A percentile compares a stretch with the other conserved stretches of the same genome.
phyloP scores from a whole-genome alignment of 495 filamentous ascomycete genomes.

The Lasiosphaeris hirsuta region DNA sequence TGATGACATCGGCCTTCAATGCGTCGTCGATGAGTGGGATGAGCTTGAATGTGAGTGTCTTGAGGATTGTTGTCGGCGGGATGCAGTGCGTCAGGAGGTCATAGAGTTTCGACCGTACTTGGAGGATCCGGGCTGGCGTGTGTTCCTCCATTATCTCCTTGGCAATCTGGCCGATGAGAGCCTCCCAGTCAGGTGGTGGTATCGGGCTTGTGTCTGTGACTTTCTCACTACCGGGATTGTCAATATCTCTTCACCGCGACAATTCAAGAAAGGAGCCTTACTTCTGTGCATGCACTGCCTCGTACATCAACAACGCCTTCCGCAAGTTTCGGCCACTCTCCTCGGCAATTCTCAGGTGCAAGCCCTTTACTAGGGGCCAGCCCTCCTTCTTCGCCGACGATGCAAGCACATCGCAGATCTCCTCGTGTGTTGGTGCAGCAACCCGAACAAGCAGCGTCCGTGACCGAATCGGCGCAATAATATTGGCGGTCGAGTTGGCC shows the following conservation, averaged over 20 bases:
- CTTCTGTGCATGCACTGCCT: constrained; percentile 96
- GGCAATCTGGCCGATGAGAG: constrained; percentile 78
- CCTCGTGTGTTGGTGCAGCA: constrained; percentile 77
- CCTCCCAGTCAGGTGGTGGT: constrained; percentile 94
- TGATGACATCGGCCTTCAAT: constrained; percentile 87
- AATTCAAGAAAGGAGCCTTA: constrained; percentile 40
- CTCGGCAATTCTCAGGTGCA: constrained; percentile 81
- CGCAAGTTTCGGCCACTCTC: constrained; percentile 92
- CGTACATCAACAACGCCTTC: constrained; percentile 88
- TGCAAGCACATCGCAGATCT: constrained; percentile 76
- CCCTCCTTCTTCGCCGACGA: constrained; percentile 73
- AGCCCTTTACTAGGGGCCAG: constrained; percentile 62
- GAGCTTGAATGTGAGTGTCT: constrained; percentile 90
- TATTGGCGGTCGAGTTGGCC: constrained; percentile 93
- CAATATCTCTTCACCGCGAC: constrained; percentile 7
- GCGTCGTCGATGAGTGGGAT: constrained; percentile 81
- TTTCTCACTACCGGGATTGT: constrained; percentile 63
- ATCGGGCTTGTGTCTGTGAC: constrained; percentile 83
- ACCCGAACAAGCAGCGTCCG: constrained; percentile 88
- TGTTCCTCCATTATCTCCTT: constrained; percentile 90
- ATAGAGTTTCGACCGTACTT: constrained; percentile 88
- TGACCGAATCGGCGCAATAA: constrained; percentile 92
- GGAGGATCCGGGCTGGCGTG: constrained; percentile 77
- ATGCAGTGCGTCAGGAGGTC: constrained; percentile 97
- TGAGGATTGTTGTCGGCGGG: constrained; percentile 85